Evolutionary conservation across 2,329 filamentous ascomycete genomes (phyloP).

Genomic region (Alternaria triticina): DNA sequence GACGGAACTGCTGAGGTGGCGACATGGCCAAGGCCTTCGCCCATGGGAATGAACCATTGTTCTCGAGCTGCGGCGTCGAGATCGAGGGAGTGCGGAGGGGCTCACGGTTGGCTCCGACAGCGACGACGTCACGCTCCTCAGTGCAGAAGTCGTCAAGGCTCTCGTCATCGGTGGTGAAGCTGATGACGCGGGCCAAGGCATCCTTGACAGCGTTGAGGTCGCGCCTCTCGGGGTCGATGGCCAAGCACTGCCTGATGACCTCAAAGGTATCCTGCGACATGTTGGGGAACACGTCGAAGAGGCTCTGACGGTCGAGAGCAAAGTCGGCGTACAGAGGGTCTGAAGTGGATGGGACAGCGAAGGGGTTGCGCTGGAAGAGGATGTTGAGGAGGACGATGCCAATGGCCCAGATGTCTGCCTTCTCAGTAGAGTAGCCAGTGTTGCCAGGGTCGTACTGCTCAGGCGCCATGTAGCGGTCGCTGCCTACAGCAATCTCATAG

Average conservation of each 20-base stretch:
- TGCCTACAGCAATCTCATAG: slow-evolving; percentile 90
- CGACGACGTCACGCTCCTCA: slow-evolving; percentile 75
- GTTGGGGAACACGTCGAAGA: slow-evolving; percentile 97
- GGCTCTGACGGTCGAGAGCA: slow-evolving; percentile 87
- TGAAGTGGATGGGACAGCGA: slow-evolving; percentile 86
- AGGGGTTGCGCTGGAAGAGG: slow-evolving; percentile 95
- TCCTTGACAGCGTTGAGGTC: slow-evolving; percentile 79
- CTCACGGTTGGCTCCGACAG: slow-evolving; percentile 86
- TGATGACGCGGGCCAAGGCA: slow-evolving; percentile 78
- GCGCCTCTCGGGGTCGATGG: slow-evolving; percentile 86
- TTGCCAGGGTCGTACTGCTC: slow-evolving; percentile 94
- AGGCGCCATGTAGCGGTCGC: slow-evolving; percentile 98
- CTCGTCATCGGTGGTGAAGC: slow-evolving; percentile 94
- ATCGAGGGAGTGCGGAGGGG: slow-evolving; percentile 95
- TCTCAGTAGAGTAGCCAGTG: slow-evolving; percentile 86
- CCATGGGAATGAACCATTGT: slow-evolving; percentile 87
- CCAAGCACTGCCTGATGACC: slow-evolving; percentile 88
- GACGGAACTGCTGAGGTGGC: slow-evolving; percentile 73
- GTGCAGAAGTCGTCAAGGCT: slow-evolving; percentile 91
- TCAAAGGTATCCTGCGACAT: slow-evolving; percentile 99
- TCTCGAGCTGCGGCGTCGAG: slow-evolving; percentile 81
- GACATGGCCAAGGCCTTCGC: slow-evolving; percentile 84
- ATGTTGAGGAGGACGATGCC: slow-evolving; percentile 97
- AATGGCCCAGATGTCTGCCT: slow-evolving; percentile 96
- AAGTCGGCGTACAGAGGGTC: slow-evolving; percentile 95